phyloP scores from a whole-genome alignment of 2,329 filamentous ascomycete genomes.

The Chalara sp. region DNA sequence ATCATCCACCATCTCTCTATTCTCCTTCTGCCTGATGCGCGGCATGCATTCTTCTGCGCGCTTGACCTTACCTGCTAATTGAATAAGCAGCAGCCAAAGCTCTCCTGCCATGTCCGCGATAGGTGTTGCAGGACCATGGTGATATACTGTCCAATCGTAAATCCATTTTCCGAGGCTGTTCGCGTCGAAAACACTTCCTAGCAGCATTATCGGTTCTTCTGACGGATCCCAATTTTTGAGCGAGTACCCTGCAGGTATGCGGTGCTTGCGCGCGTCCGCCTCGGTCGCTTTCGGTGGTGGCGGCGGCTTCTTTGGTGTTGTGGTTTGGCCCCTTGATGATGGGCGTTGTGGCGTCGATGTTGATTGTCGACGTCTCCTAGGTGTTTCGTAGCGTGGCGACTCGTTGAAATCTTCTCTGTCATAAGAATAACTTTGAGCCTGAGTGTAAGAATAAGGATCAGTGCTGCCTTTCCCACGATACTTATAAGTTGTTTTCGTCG shows the following conservation, averaged over 20 bases:
- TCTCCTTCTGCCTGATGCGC: conserved; percentile 66
- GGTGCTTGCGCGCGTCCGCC: conserved; percentile 54
- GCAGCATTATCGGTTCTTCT: conserved; percentile 86
- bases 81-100: conserved; percentile 90
- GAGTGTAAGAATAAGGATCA: conserved; percentile 28
- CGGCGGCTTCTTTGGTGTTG: conserved; percentile 27
- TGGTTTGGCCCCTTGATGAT: conserved; percentile 14
- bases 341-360: conserved; percentile 26
- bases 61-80: conserved; percentile 90
- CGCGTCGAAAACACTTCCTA: conserved; percentile 94
- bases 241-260: conserved; percentile 84
- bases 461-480: conserved; percentile 28
- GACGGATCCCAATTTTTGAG: conserved; percentile 97
- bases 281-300: conserved; percentile 46
- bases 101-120: conserved; percentile 90
- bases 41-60: conserved; percentile 72
- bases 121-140: conserved; percentile 72
- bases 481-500: conserved; percentile 24
- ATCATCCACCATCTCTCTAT: conserved; percentile 76
- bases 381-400: conserved; percentile 20
- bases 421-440: conserved; percentile 23
- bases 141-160: conserved; percentile 97
- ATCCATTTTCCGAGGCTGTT: conserved; percentile 99
- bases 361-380: conserved; percentile 22
- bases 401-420: conserved; percentile 23